Evolutionary conservation across 345 rosid genomes (phyloP).

Genomic region (Triadica sebifera): DNA sequence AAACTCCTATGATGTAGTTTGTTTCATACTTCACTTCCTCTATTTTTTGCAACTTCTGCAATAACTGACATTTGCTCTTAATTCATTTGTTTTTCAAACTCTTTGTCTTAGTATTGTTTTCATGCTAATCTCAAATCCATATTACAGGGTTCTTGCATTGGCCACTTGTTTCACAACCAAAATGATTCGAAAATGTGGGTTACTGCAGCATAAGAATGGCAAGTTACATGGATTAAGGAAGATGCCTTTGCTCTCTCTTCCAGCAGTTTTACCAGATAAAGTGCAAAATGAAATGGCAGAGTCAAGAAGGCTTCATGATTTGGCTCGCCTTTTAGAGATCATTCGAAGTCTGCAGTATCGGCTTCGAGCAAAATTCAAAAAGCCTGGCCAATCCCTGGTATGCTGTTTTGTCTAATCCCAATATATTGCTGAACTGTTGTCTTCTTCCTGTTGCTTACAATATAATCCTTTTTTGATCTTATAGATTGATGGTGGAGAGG

Average conservation of each 20-base stretch:
- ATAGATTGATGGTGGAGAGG: constrained; percentile 55
- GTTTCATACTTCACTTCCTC: neutral
- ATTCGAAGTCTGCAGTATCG: constrained; percentile 71
- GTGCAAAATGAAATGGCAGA: constrained; percentile 38
- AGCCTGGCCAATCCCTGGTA: constrained; percentile 67
- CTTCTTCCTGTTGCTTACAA: constrained; percentile 16
- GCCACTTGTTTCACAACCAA: constrained; percentile 79
- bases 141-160: constrained; percentile 73
- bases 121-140: constrained; percentile 22
- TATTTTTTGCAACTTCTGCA: neutral
- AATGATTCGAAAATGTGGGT: constrained; percentile 72
- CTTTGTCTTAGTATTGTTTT: neutral
- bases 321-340: constrained; percentile 83
- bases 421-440: constrained; percentile 4
- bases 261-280: constrained; percentile 40
- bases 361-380: constrained; percentile 59
- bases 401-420: constrained; percentile 25
- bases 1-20: neutral
- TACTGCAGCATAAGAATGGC: constrained; percentile 54
- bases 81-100: neutral
- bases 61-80: neutral
- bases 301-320: constrained; percentile 60
- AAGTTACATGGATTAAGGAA: constrained; percentile 38
- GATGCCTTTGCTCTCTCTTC: constrained; percentile 48
- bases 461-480: constrained; percentile 18